Base-by-base conservation (phyloP, 192 early-diverging fungal species). In the Coemansia sp. region DNA sequence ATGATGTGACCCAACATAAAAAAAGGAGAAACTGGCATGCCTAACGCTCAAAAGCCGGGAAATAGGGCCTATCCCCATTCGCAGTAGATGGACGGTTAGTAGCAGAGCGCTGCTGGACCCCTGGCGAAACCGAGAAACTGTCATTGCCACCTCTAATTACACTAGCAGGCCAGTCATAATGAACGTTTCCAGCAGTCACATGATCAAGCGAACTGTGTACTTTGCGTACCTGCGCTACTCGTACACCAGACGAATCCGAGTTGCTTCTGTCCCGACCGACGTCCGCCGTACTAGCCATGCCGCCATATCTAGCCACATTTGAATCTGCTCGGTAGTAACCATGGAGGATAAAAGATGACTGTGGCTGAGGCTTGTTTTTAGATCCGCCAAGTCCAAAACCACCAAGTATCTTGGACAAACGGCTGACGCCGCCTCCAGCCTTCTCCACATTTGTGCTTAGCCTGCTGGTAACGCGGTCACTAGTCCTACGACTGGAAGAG, bases 181-280 rank as follows among this genome's bases (percentile, higher is more conserved):
- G 41, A 12, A 49, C 52, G 5, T 27, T 41, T 15, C 52, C 63
- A 9, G 51, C 47, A 15, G 41, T 42, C 0, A 59, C 63, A 6
- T 47, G 59, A 43, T 76, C 75, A 29, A 76, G 63, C 4, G 59
- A 59, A 61, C 70, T 77, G 34, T 68, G 62, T 15, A 72, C 75
- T 62, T 77, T 72, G 70, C 75, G 75, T 31, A 77, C 42, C 22
- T 52, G 64, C 1, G 52, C 40, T 0, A 36, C 27, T 2, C 62
- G 69, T 22, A 47, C 29, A 0, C 40, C 75, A 51, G 60, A 42
- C 1, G 69, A 67, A 15, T 77, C 75, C 20, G 75, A 77, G 62
- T 63, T 62, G 52, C 75, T 77, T 24, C 75, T 43, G 16, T 77
- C 75, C 11, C 75, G 75, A 33, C 64, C 42, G 3, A 67, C 60